Evolutionary conservation across 1,284 basidiomycete genomes (phyloP), one percentile per base, ranked within the genome.

Genomic region (Flammula alnicola): DNA sequence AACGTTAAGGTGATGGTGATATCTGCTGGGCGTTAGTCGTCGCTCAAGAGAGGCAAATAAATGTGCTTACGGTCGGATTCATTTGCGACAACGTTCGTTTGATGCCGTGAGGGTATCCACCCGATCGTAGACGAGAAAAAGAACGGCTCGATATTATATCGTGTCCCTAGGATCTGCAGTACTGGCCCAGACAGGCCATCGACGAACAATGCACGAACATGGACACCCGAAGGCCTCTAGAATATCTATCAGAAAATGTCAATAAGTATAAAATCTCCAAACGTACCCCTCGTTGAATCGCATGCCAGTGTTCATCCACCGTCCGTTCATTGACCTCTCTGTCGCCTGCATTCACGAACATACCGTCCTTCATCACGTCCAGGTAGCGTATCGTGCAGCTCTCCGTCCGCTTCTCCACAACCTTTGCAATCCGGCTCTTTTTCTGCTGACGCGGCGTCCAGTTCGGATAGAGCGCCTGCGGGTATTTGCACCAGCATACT

Each of bases 61-160:
- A 37, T 29, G 27, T 5, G 55, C 79, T 58, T 55, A 81, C 80
- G 80, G 57, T 82, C 80, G 32, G 76, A 68, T 45, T 71, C 47
- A 1, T 62, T 53, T 4, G 54, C 57, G 0, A 60, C 44, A 1
- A 73, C 51, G 47, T 70, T 70, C 44, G 78, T 76, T 54, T 78
- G 79, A 56, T 79, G 81, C 49, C 77, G 69, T 3, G 79, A 71
- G 6, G 80, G 81, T 55, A 81, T 83, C 74, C 77, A 79, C 30
- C 79, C 78, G 3, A 79, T 57, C 1, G 79, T 78, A 2, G 79
- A 81, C 1, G 80, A 77, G 60, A 80, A 83, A 57, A 77, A 83
- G 60, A 83, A 82, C 0, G 81, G 80, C 50, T 83, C 80, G 44
- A 83, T 66, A 44, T 72, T 70, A 52, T 73, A 77, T 52, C 63